Evolutionary conservation across 352 stramenopile genomes (phyloP).

Genomic region (Aphanomyces euteiches): DNA sequence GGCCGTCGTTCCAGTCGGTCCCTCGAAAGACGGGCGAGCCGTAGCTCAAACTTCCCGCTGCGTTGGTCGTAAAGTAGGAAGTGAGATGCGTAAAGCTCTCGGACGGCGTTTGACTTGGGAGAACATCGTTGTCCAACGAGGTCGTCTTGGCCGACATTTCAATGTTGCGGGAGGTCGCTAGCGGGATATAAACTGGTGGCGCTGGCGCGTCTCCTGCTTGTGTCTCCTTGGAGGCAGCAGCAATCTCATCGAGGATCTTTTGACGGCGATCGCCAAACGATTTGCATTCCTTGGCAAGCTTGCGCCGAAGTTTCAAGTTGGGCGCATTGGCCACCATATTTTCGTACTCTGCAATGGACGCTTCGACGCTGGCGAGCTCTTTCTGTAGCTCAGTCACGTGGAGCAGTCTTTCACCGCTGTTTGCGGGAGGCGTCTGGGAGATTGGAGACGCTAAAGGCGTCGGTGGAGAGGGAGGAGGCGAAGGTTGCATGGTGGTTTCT

Average conservation of each 20-base stretch:
- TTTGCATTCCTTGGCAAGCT: slow-evolving; percentile 14
- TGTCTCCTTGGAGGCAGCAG: background rate
- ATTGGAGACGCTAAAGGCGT: slow-evolving; percentile 5
- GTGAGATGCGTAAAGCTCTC: background rate
- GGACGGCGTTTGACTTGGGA: background rate
- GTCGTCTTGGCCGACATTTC: background rate
- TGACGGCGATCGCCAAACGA: slow-evolving; percentile 7
- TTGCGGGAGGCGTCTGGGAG: background rate
- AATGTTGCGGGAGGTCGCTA: background rate
- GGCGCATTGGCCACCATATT: background rate
- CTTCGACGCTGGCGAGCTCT: slow-evolving; percentile 9
- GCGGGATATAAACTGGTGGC: background rate
- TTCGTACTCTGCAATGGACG: slow-evolving; percentile 11
- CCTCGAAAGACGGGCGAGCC: slow-evolving; percentile 4
- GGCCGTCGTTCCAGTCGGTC: background rate
- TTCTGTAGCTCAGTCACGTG: background rate
- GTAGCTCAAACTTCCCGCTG: background rate
- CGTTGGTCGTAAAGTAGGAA: background rate
- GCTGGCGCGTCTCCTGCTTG: background rate
- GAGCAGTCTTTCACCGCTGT: no score
- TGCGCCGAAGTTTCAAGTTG: slow-evolving; percentile 19
- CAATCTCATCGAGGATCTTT: slow-evolving; percentile 19
- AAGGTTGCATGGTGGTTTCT: no score
- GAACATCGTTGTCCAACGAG: background rate
- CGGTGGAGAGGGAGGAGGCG: background rate